Conservation (phyloP, 306 rosid genomes). For the Medicago arabica region DNA sequence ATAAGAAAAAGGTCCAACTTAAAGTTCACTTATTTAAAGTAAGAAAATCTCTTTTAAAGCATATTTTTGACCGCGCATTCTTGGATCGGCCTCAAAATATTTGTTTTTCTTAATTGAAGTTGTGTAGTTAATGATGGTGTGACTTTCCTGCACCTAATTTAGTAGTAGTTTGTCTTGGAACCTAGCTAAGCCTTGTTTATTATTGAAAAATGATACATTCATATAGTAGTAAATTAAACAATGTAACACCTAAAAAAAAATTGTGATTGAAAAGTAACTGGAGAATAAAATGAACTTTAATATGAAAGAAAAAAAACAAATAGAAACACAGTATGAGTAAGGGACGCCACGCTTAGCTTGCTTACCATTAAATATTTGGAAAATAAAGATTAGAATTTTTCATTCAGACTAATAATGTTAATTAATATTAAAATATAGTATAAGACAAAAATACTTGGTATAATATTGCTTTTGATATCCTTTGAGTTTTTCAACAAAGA, state of each 20-base stretch:
- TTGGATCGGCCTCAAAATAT: background rate
- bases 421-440: background rate
- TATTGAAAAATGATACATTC: no score
- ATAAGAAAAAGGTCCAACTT: background rate
- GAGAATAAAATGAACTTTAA: background rate
- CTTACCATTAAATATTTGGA: background rate
- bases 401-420: background rate
- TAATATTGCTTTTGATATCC: constrained; percentile 12
- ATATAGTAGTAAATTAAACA: no score
- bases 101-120: no score
- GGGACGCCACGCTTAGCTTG: background rate
- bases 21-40: background rate
- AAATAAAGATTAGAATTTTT: background rate
- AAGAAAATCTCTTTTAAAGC: background rate
- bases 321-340: background rate
- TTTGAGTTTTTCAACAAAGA: background rate
- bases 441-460: no score
- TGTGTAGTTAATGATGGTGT: no score
- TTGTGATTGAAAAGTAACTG: background rate
- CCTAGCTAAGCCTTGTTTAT: no score
- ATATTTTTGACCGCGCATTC: background rate
- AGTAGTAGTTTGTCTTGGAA: no score
- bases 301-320: background rate
- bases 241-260: background rate
- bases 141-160: no score